Base-by-base conservation (phyloP, 768 basidiomycete genomes). In the Boletus barrowsii region DNA sequence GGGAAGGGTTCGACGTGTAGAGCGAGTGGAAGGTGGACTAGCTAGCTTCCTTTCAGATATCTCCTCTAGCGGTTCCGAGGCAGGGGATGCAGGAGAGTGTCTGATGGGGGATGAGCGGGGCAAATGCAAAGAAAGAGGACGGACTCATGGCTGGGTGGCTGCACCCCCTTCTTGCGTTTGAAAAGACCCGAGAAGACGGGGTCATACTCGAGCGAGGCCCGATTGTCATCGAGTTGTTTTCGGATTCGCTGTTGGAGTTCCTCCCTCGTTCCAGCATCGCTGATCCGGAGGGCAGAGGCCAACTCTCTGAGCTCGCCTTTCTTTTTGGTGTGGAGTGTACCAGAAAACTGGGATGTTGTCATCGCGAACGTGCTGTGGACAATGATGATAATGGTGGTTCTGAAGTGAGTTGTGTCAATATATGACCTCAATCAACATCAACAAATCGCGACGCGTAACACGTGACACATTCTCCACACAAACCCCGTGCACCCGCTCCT, bases 291-390 rank as follows among this genome's bases (percentile, higher is more conserved):
- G 5, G 83, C 81, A 5, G 56, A 2, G 1, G 86, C 83, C 35
- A 88, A 81, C 53, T 80, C 79, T 60, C 79, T 84, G 4, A 88
- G 77, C 20, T 88, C 86, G 4, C 74, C 74, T 68, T 88, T 88
- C 72, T 85, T 87, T 71, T 88, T 87, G n/a, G 78, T 62, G 55
- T 75, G 77, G 26, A 87, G 76, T 26, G 80, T 68, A 43, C 86
- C 86, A 39, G 79, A 63, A 63, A 72, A 85, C 33, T 69, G 55
- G 53, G 72, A 52, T 35, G 74, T 73, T 39, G 78, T 68, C 79
- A 81, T 82, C 68, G 52, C 45, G 56, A 41, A 24, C 17, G 61
- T 39, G 33, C 35, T 36, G 35, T 36, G 35, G 35, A 29, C 35
- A 36, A 36, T 7, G 11, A 24, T 51, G 53, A 52, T 44, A 51